Base-by-base conservation (phyloP, 1,284 basidiomycete species). In the Coriolopsis trogii region DNA sequence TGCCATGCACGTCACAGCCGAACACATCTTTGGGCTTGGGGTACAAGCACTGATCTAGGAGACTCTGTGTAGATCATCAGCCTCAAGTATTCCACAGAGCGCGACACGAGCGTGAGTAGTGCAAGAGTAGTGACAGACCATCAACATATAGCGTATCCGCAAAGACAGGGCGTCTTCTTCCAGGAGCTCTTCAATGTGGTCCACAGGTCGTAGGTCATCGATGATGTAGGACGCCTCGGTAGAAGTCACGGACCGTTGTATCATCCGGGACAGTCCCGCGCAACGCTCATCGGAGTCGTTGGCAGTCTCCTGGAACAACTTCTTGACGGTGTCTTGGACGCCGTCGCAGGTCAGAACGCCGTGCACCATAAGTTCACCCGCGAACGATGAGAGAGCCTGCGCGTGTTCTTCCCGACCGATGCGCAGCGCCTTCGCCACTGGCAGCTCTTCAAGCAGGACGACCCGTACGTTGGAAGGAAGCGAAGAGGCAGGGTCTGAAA, bases 101-200 rank as follows among this genome's bases (percentile, higher is more conserved):
- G 10, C 53, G 16, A n/a, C 6, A 42, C 16, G 38, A 24, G n/a
- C n/a, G n/a, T n/a, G n/a, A n/a, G n/a, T n/a, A n/a, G n/a, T n/a
- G 20, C 37, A 30, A 36, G 13, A 26, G 10, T 10, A 21, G 7
- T 10, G 25, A 51, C 63, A 41, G 18, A 67, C 67, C 64, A 67
- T 63, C 53, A 69, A 49, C 37, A 63, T 52, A 39, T 62, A 68
- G 7, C 66, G 65, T 21, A 60, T 52, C 47, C 53, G 62, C 10
- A 57, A 49, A 2, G 65, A 62, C 9, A 69, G 52, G n/a, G 48
- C 55, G 16, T 63, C 63, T 36, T 63, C 56, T 40, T 60, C 51
- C 15, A 68, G 49, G 13, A 65, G 49, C n/a, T 50, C 39, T 33
- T 66, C 64, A 12, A 63, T 44, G 7, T 48, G 44, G 1, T 48